phyloP scores from a whole-genome alignment of 805 yeast species.

The Metschnikowia dekortorum region DNA sequence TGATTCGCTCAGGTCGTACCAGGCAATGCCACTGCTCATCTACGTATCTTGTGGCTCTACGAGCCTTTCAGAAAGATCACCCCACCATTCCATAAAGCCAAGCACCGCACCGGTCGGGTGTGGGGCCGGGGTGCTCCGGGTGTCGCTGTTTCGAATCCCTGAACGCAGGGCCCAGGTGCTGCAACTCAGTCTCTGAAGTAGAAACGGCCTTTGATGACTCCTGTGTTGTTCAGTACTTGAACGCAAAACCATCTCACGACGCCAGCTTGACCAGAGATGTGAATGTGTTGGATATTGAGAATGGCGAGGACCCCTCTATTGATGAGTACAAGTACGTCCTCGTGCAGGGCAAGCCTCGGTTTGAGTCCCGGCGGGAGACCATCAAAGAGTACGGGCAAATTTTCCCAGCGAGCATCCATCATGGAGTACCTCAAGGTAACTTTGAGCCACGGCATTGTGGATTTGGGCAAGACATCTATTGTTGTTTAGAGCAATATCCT shows the following conservation, averaged over 20 bases:
- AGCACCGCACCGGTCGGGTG: no score
- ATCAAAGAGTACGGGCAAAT: conserved; percentile 13
- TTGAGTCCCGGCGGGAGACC: conserved; percentile 20
- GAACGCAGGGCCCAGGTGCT: conserved; percentile 13
- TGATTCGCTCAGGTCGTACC: no score
- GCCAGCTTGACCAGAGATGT: conserved; percentile 10
- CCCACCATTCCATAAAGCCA: no score
- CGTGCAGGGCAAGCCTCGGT: conserved; percentile 30
- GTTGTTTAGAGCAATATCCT: conserved; percentile 5
- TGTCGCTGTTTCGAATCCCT: no score
- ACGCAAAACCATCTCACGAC: conserved; percentile 1
- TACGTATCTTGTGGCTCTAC: no score
- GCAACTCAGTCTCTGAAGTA: conserved; percentile 11
- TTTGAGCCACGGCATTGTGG: conserved; percentile 19
- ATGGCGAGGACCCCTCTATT: conserved; percentile 15
- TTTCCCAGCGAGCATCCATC: no score
- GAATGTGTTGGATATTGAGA: conserved; percentile 24
- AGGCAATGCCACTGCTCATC: no score
- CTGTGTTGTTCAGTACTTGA: conserved; percentile 12
- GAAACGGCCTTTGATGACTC: conserved; percentile 10
- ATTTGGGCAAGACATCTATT: conserved; percentile 17
- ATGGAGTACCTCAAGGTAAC: conserved; percentile 17
- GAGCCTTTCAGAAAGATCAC: no score
- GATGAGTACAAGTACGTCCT: conserved; percentile 18
- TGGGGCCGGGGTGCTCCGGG: no score